Evolutionary conservation across 2,329 filamentous ascomycete genomes (phyloP).

Genomic region (Sporothrix schenckii): DNA sequence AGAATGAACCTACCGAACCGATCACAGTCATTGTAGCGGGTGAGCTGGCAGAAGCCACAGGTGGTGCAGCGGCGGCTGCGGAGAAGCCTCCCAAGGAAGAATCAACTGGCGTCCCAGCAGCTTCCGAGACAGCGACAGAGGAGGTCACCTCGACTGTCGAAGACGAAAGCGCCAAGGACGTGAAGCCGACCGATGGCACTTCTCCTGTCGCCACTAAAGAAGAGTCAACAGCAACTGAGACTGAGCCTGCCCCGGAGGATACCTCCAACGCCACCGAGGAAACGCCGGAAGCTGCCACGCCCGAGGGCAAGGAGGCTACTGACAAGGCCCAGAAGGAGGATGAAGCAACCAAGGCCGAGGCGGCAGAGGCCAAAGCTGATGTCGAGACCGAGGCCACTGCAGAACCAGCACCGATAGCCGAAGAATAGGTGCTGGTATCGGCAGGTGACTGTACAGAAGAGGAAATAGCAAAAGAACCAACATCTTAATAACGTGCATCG

Average conservation of each 20-base stretch:
- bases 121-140: not conserved
- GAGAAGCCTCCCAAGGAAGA: not conserved
- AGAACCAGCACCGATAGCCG: constrained; percentile 1
- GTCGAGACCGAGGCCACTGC: not conserved
- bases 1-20: constrained; percentile 10
- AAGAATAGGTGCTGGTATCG: not conserved
- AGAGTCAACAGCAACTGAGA: not conserved
- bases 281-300: not conserved
- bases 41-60: constrained; percentile 6
- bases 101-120: not conserved
- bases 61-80: not conserved
- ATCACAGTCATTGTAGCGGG: constrained; percentile 10
- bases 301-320: not conserved
- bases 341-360: not conserved
- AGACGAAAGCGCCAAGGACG: not conserved
- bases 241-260: not conserved
- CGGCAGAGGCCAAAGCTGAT: not conserved
- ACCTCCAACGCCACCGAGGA: not conserved
- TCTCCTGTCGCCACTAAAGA: not conserved
- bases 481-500: no score
- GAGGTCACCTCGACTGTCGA: not conserved
- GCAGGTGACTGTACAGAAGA: no score
- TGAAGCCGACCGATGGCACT: not conserved
- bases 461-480: not conserved
- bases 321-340: not conserved